Percentiles rank a stretch among this genome's conserved stretches.
Evolutionary conservation across 176 grass and related monocot species (phyloP).

Genomic region (Typha latifolia): DNA sequence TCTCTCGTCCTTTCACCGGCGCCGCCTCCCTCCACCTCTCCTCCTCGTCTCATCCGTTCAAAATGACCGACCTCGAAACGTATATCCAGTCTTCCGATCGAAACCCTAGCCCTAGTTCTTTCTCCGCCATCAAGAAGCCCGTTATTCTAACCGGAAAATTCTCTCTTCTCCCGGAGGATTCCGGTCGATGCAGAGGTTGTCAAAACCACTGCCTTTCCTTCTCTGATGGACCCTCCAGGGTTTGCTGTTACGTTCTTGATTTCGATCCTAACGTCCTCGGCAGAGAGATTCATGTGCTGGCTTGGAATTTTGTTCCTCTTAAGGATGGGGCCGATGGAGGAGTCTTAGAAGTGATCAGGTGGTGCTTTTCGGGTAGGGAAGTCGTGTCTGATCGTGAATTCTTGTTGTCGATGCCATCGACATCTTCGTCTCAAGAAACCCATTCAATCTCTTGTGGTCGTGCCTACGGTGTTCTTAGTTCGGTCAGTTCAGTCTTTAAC

Average conservation of each 20-base stretch:
- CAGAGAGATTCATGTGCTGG: slow-evolving; percentile 43
- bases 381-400: neutral
- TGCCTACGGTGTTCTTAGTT: slow-evolving; percentile 44
- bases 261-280: slow-evolving; percentile 45
- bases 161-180: slow-evolving; percentile 22
- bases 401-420: slow-evolving; percentile 11
- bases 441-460: slow-evolving; percentile 12
- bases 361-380: slow-evolving; percentile 32
- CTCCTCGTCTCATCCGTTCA: slow-evolving; percentile 17
- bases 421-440: slow-evolving; percentile 2
- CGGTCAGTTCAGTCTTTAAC: slow-evolving; percentile 60
- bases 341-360: slow-evolving; percentile 70
- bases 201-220: slow-evolving; percentile 59
- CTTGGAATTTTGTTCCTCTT: slow-evolving; percentile 77
- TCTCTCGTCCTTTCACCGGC: slow-evolving; percentile 43
- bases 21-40: slow-evolving; percentile 33
- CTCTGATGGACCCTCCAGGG: slow-evolving; percentile 29
- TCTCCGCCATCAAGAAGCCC: slow-evolving; percentile 35
- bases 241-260: slow-evolving; percentile 72
- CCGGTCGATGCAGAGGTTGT: slow-evolving; percentile 16
- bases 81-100: neutral
- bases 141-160: slow-evolving; percentile 53
- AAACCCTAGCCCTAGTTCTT: slow-evolving; percentile 23
- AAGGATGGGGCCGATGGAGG: slow-evolving; percentile 20
- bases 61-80: slow-evolving; percentile 26